These are phyloP conservation scores for Albizia julibrissin DNA, from an alignment of 306 rosid genomes.

Conservation along the genomic window DNA sequence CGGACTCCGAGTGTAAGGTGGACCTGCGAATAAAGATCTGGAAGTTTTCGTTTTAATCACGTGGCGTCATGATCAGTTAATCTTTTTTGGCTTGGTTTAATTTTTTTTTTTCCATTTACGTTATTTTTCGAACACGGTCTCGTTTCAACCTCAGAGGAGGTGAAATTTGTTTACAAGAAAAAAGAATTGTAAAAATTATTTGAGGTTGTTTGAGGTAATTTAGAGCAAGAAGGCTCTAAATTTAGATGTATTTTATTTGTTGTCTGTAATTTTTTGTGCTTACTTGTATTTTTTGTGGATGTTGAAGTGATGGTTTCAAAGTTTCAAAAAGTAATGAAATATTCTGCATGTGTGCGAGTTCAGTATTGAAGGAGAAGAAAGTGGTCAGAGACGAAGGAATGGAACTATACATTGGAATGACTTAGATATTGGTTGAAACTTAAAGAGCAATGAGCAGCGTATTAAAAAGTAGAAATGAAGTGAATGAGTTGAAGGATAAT, in stretches of 20 bases:
- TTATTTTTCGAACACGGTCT: constrained; percentile 16
- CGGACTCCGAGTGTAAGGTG: constrained; percentile 75
- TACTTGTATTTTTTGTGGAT: constrained; percentile 20
- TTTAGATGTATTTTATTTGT: neutral
- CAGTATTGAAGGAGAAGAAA: neutral
- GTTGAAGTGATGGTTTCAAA: constrained; percentile 42
- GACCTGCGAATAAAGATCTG: constrained; percentile 98
- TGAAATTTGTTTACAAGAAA: constrained; percentile 10
- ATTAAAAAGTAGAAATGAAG: neutral
- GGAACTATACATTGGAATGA: neutral
- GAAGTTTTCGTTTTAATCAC: constrained; percentile 70
- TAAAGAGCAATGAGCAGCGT: too few relatives aligned
- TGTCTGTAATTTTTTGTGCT: neutral
- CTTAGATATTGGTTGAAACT: too few relatives aligned
- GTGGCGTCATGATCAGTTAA: constrained; percentile 11
- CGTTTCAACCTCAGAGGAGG: constrained; percentile 24
- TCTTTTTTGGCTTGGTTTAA: constrained; percentile 15
- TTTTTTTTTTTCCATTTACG: neutral
- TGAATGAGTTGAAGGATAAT: neutral
- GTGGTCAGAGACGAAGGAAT: neutral
- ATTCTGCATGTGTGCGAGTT: neutral
- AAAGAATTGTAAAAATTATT: neutral
- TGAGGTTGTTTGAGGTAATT: constrained; percentile 43
- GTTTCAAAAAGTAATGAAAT: constrained; percentile 36
- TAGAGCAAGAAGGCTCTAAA: neutral